Evolutionary conservation across 768 basidiomycete species (phyloP).

Genomic region (Suillus lakei): DNA sequence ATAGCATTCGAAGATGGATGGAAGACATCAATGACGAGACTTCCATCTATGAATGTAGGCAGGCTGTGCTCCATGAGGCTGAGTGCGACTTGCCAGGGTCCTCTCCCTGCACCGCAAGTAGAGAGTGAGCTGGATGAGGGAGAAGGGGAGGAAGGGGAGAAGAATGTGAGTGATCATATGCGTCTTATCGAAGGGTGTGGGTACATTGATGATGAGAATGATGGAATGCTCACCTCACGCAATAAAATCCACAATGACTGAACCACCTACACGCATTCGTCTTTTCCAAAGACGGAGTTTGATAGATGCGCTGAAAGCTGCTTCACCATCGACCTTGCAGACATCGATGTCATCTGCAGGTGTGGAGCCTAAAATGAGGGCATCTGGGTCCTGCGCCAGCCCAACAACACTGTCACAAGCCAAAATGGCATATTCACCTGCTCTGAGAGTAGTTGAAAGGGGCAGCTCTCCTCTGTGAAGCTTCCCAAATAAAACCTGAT

Average conservation of each 20-base stretch:
- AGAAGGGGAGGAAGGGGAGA: constrained; percentile 17
- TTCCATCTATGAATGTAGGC: constrained; percentile 60
- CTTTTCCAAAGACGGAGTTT: constrained; percentile 54
- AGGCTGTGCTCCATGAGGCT: constrained; percentile 59
- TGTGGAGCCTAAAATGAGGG: constrained; percentile 46
- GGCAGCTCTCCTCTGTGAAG: constrained; percentile 18
- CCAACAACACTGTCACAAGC: background rate
- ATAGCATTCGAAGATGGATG: too few relatives aligned
- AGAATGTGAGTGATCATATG: constrained; percentile 33
- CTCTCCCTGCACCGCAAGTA: background rate
- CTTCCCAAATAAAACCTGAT: constrained; percentile 32
- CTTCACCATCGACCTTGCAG: constrained; percentile 52
- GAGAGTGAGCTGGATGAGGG: background rate
- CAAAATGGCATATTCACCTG: constrained; percentile 12
- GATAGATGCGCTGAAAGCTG: constrained; percentile 51
- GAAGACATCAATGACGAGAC: constrained; percentile 46
- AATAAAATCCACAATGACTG: constrained; percentile 68
- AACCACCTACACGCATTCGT: constrained; percentile 66
- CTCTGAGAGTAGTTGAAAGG: constrained; percentile 14
- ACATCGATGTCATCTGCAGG: constrained; percentile 61
- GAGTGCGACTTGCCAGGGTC: constrained; percentile 50
- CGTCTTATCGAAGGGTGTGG: constrained; percentile 19
- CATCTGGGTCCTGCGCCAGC: constrained; percentile 46
- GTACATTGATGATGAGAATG: background rate
- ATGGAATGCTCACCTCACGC: constrained; percentile 45